Percentiles rank a stretch among this genome's conserved stretches.
These are phyloP conservation scores for Suillus discolor DNA, from an alignment of 768 basidiomycete genomes.

Conservation along the genomic window DNA sequence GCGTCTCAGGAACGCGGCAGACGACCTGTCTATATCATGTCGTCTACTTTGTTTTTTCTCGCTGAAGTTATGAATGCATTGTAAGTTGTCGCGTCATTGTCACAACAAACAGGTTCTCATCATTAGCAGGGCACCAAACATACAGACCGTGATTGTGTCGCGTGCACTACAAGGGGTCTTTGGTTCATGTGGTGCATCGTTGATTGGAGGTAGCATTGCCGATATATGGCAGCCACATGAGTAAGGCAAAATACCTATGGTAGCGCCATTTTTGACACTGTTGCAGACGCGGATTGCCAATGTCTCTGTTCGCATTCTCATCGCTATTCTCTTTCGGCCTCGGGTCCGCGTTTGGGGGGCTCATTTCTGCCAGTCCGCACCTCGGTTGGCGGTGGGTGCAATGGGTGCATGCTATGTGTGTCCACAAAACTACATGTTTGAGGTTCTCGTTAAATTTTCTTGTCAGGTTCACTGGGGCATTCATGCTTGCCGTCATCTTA, in stretches of 20 bases:
- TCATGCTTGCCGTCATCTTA: conserved; percentile 50
- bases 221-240: conserved; percentile 69
- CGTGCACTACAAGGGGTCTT: conserved; percentile 65
- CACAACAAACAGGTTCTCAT: neutral
- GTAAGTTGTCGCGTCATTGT: conserved; percentile 19
- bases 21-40: conserved; percentile 59
- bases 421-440: conserved; percentile 6
- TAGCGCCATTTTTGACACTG: neutral
- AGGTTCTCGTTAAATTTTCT: neutral
- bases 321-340: conserved; percentile 62
- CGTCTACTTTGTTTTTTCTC: conserved; percentile 48
- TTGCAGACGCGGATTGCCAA: conserved; percentile 70
- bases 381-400: conserved; percentile 83
- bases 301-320: conserved; percentile 66
- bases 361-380: conserved; percentile 58
- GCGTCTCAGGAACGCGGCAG: conserved; percentile 59
- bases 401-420: conserved; percentile 71
- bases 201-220: conserved; percentile 70
- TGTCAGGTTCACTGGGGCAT: conserved; percentile 52
- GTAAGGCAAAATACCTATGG: conserved; percentile 37
- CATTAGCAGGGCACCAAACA: conserved; percentile 38
- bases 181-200: conserved; percentile 63
- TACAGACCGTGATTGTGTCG: conserved; percentile 57
- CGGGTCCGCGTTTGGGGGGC: conserved; percentile 64
- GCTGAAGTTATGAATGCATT: conserved; percentile 48